phyloP scores from a whole-genome alignment of 495 filamentous ascomycete species.

The Penicillium canariense region DNA sequence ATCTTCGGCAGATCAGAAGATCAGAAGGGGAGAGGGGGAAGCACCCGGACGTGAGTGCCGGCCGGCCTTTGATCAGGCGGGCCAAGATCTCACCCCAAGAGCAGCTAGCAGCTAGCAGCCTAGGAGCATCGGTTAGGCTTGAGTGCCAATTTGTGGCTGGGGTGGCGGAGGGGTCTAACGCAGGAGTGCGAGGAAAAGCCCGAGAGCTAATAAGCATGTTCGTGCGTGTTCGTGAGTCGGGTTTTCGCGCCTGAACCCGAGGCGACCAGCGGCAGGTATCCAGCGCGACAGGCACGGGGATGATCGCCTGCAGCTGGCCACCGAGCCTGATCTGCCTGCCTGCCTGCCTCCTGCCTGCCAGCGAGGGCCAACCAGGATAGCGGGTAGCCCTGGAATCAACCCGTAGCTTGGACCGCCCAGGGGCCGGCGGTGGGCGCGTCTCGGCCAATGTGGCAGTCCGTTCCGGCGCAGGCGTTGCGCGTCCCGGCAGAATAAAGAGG shows the following conservation, averaged over 20 bases:
- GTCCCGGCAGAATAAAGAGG: conserved; percentile 13
- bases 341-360: background rate
- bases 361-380: background rate
- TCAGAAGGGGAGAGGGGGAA: background rate
- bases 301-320: background rate
- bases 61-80: background rate
- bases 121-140: background rate
- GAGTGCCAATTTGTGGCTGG: conserved; percentile 3
- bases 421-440: conserved; percentile 4
- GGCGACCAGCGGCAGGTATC: background rate
- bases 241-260: background rate
- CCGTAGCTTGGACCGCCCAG: background rate
- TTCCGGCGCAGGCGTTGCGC: conserved; percentile 6
- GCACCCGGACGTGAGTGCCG: background rate
- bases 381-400: background rate
- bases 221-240: background rate
- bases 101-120: background rate
- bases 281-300: background rate
- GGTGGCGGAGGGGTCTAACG: background rate
- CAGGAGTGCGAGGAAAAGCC: background rate
- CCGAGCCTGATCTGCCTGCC: background rate
- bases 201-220: background rate
- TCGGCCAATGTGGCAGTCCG: background rate
- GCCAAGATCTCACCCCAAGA: background rate
- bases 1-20: background rate